Base-by-base conservation (phyloP, 371 early-diverging fungal genomes). In the Rhizopus microsporus region DNA sequence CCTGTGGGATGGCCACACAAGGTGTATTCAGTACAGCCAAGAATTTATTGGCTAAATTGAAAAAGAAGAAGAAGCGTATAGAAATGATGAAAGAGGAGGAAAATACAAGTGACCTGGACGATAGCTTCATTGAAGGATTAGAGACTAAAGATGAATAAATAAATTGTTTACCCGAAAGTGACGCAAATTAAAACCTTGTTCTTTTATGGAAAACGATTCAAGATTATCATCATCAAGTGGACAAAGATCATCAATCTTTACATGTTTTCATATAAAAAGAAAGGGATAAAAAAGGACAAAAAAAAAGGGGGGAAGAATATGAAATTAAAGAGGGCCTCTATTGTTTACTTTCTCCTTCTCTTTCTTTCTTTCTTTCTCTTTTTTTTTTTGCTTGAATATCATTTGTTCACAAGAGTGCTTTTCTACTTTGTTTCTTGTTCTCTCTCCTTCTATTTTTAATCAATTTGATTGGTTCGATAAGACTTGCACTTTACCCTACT, bases 11-110 rank as follows among this genome's bases (percentile, higher is more conserved):
- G 0, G 77, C 91, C 0, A 98, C 97, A 1, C 83, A 77, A 43
- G 98, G 98, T 4, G 77, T 90, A 12, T 97, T 98, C 67, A 89
- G 85, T 39, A 82, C 85, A 1, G 95, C 93, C 1, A 94, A 89
- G 62, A 87, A 90, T 32, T 65, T 97, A 50, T 42, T 86, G 37
- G 87, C 78, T 38, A 89, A 89, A 60, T 66, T 92, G 3, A 77
- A 74, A 46, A 82, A 78, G 38, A 80, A 65, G 58, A 77, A 67
- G 69, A 62, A 66, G 31, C 67, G 71, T 34, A 7, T 55, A 8
- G 62, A 57, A 7, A 59, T 62, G 12, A 59, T 69, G 3, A 70
- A 67, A 8, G 68, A 66, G 13, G 69, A 67, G 35, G 77, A 71
- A 35, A 71, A 74, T 10, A 68, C 63, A 3, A 70, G 67, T 32